Base-by-base conservation (phyloP, 371 early-diverging fungal genomes). In the Amoeboaphelidium protococcarum region DNA sequence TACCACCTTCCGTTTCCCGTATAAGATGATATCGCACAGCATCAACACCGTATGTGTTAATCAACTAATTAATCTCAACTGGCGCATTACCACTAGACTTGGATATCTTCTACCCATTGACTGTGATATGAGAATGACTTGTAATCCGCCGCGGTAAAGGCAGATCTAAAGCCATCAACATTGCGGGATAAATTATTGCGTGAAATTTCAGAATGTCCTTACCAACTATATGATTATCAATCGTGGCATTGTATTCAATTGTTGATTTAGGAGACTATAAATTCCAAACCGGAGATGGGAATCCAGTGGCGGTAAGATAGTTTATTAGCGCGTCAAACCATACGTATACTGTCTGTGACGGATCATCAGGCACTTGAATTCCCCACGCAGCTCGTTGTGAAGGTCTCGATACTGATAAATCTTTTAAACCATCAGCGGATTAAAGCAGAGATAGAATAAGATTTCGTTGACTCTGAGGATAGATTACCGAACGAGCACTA, bases 321-420 rank as follows among this genome's bases (percentile, higher is more conserved):
- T 88, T 90, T 45, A 78, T 71, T 23, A 94, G 67, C 1, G 95
- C 95, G 53, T 94, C 95, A 42, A 94, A 62, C 95, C 95, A 94
- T 16, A 94, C 95, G 55, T 94, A 94, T 26, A 94, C 73, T 6
- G 82, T 79, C 50, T 94, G 95, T 0, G 51, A 45, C 2, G 49
- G 40, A 57, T 91, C 91, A 4, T 69, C 65, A 0, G 95, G 92
- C 1, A 94, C 90, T 1, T 76, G 74, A 26, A 94, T 80, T 1
- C 92, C 95, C 95, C 95, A 94, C 26, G 65, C 58, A 12, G 85
- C 62, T 3, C 90, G 68, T 1, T 74, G 67, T 27, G 67, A 55
- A 2, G 82, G 74, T 21, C 95, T 66, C 12, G 90, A 89, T 0
- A 94, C 66, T 0, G 89, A 88, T 13, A 94, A 58, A 58, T 94